These are phyloP conservation scores for Cornus florida DNA, from an alignment of 148 eudicot species.

Conservation along the genomic window DNA sequence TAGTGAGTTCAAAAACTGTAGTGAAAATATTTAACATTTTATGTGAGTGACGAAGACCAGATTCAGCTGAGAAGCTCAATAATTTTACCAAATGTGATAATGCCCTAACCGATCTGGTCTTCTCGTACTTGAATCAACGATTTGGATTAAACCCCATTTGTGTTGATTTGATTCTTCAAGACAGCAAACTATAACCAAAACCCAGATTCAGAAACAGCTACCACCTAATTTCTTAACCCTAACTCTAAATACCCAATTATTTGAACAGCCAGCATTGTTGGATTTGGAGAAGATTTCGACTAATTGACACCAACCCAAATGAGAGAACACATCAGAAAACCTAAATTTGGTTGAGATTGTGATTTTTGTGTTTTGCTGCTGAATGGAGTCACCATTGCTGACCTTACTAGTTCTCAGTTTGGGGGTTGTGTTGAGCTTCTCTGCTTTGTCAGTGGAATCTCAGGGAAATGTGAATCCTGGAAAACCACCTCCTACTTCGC, in stretches of 20 bases:
- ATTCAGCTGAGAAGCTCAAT: too few relatives aligned
- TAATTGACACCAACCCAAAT: conserved; percentile 16
- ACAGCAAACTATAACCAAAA: not conserved
- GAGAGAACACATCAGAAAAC: conserved; percentile 8
- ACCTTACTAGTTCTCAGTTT: conserved; percentile 14
- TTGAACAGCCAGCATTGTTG: not conserved
- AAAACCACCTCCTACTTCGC: conserved; percentile 13
- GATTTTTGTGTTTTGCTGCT: not conserved
- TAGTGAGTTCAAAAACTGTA: too few relatives aligned
- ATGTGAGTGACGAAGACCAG: too few relatives aligned
- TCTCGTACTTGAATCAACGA: not conserved
- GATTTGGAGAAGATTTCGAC: not conserved
- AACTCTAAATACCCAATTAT: not conserved
- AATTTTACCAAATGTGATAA: too few relatives aligned
- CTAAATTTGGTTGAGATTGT: not conserved
- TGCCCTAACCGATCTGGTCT: not conserved
- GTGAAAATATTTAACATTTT: too few relatives aligned
- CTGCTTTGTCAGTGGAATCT: conserved; percentile 31
- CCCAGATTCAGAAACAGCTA: not conserved
- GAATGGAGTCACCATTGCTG: conserved; percentile 44
- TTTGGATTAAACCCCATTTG: too few relatives aligned
- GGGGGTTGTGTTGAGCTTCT: conserved; percentile 17
- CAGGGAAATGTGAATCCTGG: conserved; percentile 16
- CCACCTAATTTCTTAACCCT: conserved; percentile 7
- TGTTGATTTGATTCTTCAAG: not conserved